Percentiles rank a stretch among this genome's conserved stretches.
Conservation (phyloP, 2,329 filamentous ascomycete species). For the Ophiostoma pallidulum region DNA sequence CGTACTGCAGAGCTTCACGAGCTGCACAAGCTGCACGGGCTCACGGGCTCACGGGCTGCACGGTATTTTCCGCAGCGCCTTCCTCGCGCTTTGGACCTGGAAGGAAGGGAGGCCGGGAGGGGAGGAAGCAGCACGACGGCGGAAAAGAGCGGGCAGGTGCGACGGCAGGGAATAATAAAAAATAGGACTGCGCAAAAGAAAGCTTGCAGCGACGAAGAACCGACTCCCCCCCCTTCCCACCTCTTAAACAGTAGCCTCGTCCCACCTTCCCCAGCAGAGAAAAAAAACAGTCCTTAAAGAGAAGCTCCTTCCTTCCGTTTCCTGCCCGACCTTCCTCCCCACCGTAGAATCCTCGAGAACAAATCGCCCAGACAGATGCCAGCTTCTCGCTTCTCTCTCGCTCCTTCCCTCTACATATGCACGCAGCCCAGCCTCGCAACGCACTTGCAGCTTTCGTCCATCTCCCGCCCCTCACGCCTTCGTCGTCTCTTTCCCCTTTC, state of each 20-base stretch:
- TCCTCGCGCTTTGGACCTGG: too few relatives aligned
- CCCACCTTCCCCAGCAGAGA: constrained; percentile 7
- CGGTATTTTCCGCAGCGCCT: too few relatives aligned
- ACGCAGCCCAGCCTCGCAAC: background rate
- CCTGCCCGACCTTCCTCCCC: background rate
- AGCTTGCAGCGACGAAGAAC: background rate
- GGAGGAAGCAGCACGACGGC: too few relatives aligned
- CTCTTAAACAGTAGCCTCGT: constrained; percentile 3
- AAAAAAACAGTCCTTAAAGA: background rate
- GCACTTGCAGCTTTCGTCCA: background rate
- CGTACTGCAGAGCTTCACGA: too few relatives aligned
- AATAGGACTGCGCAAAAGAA: background rate
- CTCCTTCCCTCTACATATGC: background rate
- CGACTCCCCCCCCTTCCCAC: background rate
- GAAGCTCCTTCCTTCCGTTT: background rate
- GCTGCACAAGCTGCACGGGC: too few relatives aligned
- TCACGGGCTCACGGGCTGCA: too few relatives aligned
- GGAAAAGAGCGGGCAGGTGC: background rate
- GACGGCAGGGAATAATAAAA: background rate
- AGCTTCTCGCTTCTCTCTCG: background rate
- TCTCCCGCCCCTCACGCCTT: background rate
- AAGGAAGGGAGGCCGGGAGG: too few relatives aligned
- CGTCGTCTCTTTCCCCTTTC: background rate
- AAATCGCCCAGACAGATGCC: background rate
- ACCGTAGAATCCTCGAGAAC: background rate